phyloP scores from a whole-genome alignment of 371 early-diverging fungal genomes.

The Mortierella sp. region DNA sequence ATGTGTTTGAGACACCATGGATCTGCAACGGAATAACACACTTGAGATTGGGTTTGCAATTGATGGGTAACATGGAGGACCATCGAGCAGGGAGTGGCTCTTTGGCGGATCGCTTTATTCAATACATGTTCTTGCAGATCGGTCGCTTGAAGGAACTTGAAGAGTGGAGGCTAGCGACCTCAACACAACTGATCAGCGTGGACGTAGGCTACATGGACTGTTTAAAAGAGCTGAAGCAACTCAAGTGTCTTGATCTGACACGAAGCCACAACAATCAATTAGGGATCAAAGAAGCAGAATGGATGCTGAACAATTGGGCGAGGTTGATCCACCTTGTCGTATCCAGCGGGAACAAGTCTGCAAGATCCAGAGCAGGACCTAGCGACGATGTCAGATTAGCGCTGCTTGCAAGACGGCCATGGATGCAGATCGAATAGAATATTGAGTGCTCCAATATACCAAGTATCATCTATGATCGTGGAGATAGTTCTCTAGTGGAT shows the following conservation, averaged over 20 bases:
- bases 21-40: background rate
- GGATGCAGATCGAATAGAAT: slow-evolving; percentile 1
- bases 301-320: slow-evolving; percentile 13
- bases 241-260: background rate
- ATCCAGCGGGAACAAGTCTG: too few species aligned
- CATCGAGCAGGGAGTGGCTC: background rate
- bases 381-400: background rate
- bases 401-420: background rate
- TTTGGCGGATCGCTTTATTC: background rate
- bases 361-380: background rate
- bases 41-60: background rate
- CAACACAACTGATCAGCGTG: background rate
- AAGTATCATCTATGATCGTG: too few species aligned
- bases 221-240: background rate
- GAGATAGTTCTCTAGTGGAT: too few species aligned
- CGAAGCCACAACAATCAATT: background rate
- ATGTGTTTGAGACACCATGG: slow-evolving; percentile 1
- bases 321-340: background rate
- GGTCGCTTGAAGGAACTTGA: slow-evolving; percentile 4
- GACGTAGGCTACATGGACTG: slow-evolving; percentile 1
- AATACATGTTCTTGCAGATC: slow-evolving; percentile 12
- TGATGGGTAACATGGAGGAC: background rate
- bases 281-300: slow-evolving; percentile 1
- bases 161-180: slow-evolving; percentile 1
- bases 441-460: too few species aligned